phyloP scores from a whole-genome alignment of 2,329 filamentous ascomycete genomes.

The Paracamarosporium sp. region DNA sequence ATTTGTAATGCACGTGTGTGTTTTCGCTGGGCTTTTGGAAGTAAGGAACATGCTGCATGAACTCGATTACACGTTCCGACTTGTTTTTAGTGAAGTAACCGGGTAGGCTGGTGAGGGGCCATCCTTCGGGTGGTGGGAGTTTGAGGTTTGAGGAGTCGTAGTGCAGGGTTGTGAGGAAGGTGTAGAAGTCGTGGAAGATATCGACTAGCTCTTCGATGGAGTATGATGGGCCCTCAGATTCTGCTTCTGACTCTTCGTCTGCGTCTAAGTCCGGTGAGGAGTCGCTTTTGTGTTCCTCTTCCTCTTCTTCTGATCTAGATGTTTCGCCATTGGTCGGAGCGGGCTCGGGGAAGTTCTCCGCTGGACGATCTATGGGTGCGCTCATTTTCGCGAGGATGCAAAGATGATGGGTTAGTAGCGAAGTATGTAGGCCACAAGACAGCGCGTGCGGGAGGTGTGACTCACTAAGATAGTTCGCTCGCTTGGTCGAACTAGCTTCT shows the following conservation, averaged over 20 bases:
- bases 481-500: too few relatives aligned
- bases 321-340: too few relatives aligned
- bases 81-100: background rate
- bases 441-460: too few relatives aligned
- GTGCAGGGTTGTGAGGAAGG: background rate
- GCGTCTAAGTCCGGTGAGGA: too few relatives aligned
- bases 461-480: too few relatives aligned
- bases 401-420: too few relatives aligned
- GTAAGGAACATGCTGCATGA: background rate
- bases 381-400: too few relatives aligned
- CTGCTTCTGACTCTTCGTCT: background rate
- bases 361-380: background rate
- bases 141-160: background rate
- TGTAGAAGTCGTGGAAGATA: background rate
- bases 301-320: background rate
- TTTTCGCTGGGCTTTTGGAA: background rate
- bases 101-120: background rate
- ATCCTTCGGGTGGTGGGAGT: background rate
- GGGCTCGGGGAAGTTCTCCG: too few relatives aligned
- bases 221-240: background rate
- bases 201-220: background rate
- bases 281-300: too few relatives aligned
- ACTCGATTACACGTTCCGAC: background rate
- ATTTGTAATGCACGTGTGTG: background rate
- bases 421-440: too few relatives aligned